These are phyloP conservation scores for Ampelomyces quisqualis DNA, from an alignment of 2,329 filamentous ascomycete species.

Conservation along the genomic window DNA sequence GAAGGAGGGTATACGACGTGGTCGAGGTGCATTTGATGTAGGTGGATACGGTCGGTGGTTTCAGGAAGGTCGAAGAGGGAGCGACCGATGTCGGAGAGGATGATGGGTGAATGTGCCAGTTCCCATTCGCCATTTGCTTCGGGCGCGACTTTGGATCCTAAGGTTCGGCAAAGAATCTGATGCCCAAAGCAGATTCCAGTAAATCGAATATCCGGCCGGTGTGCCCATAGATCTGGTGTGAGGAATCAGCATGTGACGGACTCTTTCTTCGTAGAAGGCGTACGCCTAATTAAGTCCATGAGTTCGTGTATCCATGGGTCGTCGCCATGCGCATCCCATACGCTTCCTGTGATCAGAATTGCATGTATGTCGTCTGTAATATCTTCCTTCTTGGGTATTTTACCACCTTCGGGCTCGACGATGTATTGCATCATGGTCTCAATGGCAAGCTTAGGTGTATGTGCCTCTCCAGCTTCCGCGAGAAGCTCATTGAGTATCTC, in stretches of 20 bases:
- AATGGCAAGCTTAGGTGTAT: slow-evolving; percentile 57
- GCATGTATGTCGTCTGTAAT: slow-evolving; percentile 49
- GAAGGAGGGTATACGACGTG: slow-evolving; percentile 44
- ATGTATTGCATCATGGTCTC: slow-evolving; percentile 59
- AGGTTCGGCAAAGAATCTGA: slow-evolving; percentile 49
- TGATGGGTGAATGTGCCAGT: slow-evolving; percentile 47
- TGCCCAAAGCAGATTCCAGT: slow-evolving; percentile 54
- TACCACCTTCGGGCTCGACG: slow-evolving; percentile 44
- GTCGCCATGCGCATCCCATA: slow-evolving; percentile 51
- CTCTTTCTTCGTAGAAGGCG: slow-evolving; percentile 10
- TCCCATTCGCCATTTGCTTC: slow-evolving; percentile 50
- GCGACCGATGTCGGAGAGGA: slow-evolving; percentile 45
- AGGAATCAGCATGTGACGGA: no score
- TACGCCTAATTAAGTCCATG: slow-evolving; percentile 50
- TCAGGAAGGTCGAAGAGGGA: slow-evolving; percentile 44
- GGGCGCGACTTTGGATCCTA: slow-evolving; percentile 45
- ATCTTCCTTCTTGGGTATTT: slow-evolving; percentile 51
- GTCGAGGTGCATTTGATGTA: slow-evolving; percentile 54
- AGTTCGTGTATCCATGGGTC: slow-evolving; percentile 49
- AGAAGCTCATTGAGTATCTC: slow-evolving; percentile 57
- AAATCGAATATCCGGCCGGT: slow-evolving; percentile 54
- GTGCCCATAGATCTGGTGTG: slow-evolving; percentile 51
- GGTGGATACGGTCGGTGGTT: slow-evolving; percentile 36
- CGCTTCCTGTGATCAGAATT: slow-evolving; percentile 51
- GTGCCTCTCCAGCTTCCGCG: slow-evolving; percentile 52